Conservation (phyloP, 2,329 filamentous ascomycete genomes). For the Xylaria multiplex region DNA sequence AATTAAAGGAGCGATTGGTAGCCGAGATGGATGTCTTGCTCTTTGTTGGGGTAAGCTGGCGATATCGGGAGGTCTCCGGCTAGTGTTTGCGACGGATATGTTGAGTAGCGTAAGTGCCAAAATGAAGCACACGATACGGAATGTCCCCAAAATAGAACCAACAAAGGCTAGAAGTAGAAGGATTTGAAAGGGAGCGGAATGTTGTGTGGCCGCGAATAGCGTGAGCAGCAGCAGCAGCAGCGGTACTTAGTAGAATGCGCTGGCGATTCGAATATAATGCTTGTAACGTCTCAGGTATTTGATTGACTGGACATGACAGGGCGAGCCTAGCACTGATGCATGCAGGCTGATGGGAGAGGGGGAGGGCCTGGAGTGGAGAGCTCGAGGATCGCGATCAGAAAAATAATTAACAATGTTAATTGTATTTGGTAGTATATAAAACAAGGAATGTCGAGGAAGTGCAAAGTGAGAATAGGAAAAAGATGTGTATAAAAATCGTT, state of each 20-base stretch:
- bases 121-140: conserved; percentile 7
- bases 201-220: conserved; percentile 20
- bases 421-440: neutral
- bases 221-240: conserved; percentile 16
- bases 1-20: conserved; percentile 10
- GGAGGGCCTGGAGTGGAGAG: neutral
- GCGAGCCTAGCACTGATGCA: neutral
- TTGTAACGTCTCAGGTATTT: conserved; percentile 37
- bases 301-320: conserved; percentile 5
- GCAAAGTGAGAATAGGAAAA: neutral
- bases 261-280: conserved; percentile 13
- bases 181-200: conserved; percentile 36
- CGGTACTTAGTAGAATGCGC: neutral
- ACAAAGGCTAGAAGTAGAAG: neutral
- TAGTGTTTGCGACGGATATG: neutral
- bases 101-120: neutral
- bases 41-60: neutral
- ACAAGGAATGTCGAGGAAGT: conserved; percentile 17
- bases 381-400: conserved; percentile 6
- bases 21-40: neutral
- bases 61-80: neutral
- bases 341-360: neutral
- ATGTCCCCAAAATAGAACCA: conserved; percentile 18
- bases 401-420: conserved; percentile 16
- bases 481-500: neutral